These are phyloP conservation scores for Malus asiatica DNA, from an alignment of 306 rosid species.

Conservation along the genomic window DNA sequence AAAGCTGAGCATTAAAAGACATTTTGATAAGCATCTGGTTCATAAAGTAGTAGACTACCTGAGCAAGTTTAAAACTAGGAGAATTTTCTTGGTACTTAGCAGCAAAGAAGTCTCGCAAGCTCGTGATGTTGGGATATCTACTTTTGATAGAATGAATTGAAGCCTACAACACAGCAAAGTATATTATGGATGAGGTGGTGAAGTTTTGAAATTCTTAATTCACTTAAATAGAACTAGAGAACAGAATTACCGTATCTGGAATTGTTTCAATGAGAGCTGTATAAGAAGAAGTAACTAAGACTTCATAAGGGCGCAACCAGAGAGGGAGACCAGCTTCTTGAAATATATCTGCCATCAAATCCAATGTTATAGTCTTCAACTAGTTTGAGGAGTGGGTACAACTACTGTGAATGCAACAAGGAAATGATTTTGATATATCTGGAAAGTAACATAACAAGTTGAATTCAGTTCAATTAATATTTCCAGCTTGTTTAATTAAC, in stretches of 20 bases:
- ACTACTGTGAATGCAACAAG: conserved; percentile 8
- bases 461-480: not conserved
- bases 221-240: conserved; percentile 10
- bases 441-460: conserved; percentile 5
- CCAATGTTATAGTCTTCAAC: conserved; percentile 27
- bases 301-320: conserved; percentile 98
- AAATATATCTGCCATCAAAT: conserved; percentile 76
- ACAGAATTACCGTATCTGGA: conserved; percentile 80
- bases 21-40: not conserved
- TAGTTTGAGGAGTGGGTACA: conserved; percentile 1
- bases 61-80: conserved; percentile 96
- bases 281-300: conserved; percentile 83
- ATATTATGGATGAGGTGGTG: not conserved
- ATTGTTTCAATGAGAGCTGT: conserved; percentile 98
- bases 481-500: not conserved
- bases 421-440: conserved; percentile 21
- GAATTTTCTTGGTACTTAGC: conserved; percentile 90
- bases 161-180: conserved; percentile 51
- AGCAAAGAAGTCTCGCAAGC: conserved; percentile 65
- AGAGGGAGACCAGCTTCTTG: conserved; percentile 99
- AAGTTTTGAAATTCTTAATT: conserved; percentile 13
- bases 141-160: conserved; percentile 96
- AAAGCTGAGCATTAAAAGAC: conserved; percentile 2
- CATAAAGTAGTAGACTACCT: conserved; percentile 50
- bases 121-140: conserved; percentile 69